Evolutionary conservation across 2,329 filamentous ascomycete species (phyloP).

Genomic region (Botryotinia globosa): DNA sequence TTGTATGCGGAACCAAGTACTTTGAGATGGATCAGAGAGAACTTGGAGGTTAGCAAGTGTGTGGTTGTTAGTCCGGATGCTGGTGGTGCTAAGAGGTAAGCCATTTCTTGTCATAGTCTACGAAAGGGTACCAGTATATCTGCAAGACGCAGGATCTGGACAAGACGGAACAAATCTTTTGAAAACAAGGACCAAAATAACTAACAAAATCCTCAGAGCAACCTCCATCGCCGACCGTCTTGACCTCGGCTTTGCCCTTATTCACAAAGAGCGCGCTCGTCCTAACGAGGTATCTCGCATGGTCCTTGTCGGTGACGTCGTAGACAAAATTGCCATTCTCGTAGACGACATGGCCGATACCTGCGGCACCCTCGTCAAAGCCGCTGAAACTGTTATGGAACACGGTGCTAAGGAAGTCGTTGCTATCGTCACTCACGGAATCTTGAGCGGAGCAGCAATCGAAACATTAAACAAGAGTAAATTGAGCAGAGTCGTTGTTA

Average conservation of each 20-base stretch:
- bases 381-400: constrained; percentile 81
- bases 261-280: constrained; percentile 94
- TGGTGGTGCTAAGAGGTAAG: constrained; percentile 82
- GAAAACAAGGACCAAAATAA: not conserved
- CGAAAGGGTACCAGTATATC: not conserved
- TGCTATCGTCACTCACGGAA: constrained; percentile 93
- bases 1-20: constrained; percentile 93
- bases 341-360: constrained; percentile 99
- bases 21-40: constrained; percentile 85
- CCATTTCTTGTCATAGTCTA: constrained; percentile 6
- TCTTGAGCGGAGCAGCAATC: constrained; percentile 83
- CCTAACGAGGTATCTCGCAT: constrained; percentile 88
- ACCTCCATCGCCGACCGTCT: constrained; percentile 91
- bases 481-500: constrained; percentile 78
- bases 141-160: not conserved
- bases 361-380: constrained; percentile 84
- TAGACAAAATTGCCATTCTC: constrained; percentile 87
- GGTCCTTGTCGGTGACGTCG: constrained; percentile 93
- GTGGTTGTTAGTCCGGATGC: constrained; percentile 95
- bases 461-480: constrained; percentile 68
- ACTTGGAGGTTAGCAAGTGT: constrained; percentile 75
- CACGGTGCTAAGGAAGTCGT: constrained; percentile 86
- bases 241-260: constrained; percentile 86
- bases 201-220: constrained; percentile 49
- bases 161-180: too few species aligned